phyloP scores from a whole-genome alignment of 2,329 filamentous ascomycete species.

The Nannizziopsis barbatae region DNA sequence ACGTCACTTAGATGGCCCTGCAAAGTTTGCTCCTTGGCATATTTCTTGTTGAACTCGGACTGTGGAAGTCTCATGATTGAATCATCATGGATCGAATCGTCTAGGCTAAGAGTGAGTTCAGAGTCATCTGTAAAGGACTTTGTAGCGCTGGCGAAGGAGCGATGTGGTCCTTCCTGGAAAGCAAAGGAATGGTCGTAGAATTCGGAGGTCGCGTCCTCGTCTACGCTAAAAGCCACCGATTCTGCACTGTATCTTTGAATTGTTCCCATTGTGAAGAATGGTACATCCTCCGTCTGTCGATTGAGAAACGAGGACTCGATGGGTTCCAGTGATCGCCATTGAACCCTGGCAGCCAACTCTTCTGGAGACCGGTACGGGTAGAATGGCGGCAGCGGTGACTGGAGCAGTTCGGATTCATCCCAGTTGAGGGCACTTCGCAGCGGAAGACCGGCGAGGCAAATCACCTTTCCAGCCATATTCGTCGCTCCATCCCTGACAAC shows the following conservation, averaged over 20 bases:
- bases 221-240: slow-evolving; percentile 11
- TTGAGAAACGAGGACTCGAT: neutral
- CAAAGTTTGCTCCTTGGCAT: slow-evolving; percentile 22
- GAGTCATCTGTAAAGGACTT: slow-evolving; percentile 13
- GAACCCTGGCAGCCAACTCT: neutral
- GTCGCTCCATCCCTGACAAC: neutral
- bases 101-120: slow-evolving; percentile 7
- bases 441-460: slow-evolving; percentile 54
- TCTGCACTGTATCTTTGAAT: slow-evolving; percentile 15
- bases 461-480: slow-evolving; percentile 26
- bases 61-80: slow-evolving; percentile 13
- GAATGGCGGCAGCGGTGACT: slow-evolving; percentile 29
- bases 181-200: slow-evolving; percentile 73
- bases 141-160: slow-evolving; percentile 7
- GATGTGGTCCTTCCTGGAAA: slow-evolving; percentile 46
- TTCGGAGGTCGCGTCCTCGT: slow-evolving; percentile 41
- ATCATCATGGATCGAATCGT: slow-evolving; percentile 9
- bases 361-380: neutral
- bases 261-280: slow-evolving; percentile 15
- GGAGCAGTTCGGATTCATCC: slow-evolving; percentile 41
- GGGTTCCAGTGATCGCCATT: slow-evolving; percentile 15
- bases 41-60: slow-evolving; percentile 11
- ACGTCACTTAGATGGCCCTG: slow-evolving; percentile 50
- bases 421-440: slow-evolving; percentile 44
- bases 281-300: slow-evolving; percentile 12